Base-by-base conservation (phyloP, 768 basidiomycete species). In the Gloeopeniophorella convolvens region DNA sequence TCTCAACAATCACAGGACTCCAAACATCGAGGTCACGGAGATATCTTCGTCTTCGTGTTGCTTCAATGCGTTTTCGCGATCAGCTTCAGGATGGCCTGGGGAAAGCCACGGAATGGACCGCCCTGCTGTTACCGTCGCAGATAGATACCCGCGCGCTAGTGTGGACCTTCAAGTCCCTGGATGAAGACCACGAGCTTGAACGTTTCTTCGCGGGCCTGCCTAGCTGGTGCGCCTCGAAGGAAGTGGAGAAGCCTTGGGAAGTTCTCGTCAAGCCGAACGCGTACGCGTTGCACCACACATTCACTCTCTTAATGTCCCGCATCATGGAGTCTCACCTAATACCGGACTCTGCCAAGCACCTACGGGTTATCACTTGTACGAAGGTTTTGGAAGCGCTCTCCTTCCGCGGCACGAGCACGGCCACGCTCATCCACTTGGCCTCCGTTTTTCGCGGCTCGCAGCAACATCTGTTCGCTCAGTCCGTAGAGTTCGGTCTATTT, bases 161-260 rank as follows among this genome's bases (percentile, higher is more conserved):
- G 3, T 41, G 21, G 44, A 51, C 37, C 18, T 31, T 51, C 18
- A 8, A 35, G 20, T 39, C 42, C 2, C 27, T 45, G 23, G 23
- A 45, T 10, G 16, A 44, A 6, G 50, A 51, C 15, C 8, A 27
- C 1, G 48, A 50, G 26, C 24, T 50, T 5, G 48, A 50, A 20
- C 26, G 26, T 3, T 50, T 50, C 33, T 50, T 50, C 31, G 23
- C 41, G 4, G 7, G 32, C 12, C 15, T 41, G 13, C 33, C 41
- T 2, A 11, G 41, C n/a, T 21, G 34, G 15, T 49, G 41, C 20
- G 8, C 18, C 21, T 49, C 33, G 4, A 3, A 13, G 3, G 24
- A 11, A 8, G 33, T 50, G 3, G 18, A 11, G 1, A 21, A 36
- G 34, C 40, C 48, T 27, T 11, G 6, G 2, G 16, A 7, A 8